Evolutionary conservation across 2,329 filamentous ascomycete species (phyloP).

Genomic region (Xylariaceae sp.): DNA sequence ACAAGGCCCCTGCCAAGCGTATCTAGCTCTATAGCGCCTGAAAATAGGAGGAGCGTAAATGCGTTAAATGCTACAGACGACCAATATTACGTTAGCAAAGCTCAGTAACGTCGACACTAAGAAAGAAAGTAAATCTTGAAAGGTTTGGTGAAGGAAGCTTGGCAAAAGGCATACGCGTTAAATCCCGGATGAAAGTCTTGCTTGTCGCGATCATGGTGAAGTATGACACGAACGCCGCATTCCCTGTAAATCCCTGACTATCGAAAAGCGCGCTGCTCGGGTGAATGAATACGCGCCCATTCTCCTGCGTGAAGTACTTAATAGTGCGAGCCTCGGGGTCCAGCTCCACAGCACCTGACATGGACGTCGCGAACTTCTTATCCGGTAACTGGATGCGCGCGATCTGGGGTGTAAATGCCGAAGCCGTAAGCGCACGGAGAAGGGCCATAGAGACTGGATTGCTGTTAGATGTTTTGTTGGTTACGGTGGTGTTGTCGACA

Average conservation of each 20-base stretch:
- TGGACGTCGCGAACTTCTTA: constrained; percentile 89
- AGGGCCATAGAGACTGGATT: constrained; percentile 51
- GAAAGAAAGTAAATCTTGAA: background rate
- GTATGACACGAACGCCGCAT: constrained; percentile 82
- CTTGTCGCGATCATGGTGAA: constrained; percentile 90
- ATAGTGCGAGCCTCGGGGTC: constrained; percentile 92
- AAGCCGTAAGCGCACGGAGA: constrained; percentile 72
- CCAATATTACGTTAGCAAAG: constrained; percentile 12
- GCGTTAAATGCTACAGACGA: constrained; percentile 76
- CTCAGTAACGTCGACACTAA: background rate
- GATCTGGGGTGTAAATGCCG: constrained; percentile 82
- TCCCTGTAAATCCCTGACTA: constrained; percentile 76
- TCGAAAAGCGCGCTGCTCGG: constrained; percentile 87
- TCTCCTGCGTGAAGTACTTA: constrained; percentile 88
- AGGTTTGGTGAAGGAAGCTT: background rate
- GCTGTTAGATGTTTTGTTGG: constrained; percentile 37
- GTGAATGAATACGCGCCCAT: constrained; percentile 89
- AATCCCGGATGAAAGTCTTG: constrained; percentile 89
- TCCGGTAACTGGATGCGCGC: constrained; percentile 92
- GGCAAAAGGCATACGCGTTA: constrained; percentile 72
- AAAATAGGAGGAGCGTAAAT: constrained; percentile 87
- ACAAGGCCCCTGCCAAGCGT: constrained; percentile 85
- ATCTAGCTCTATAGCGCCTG: constrained; percentile 82
- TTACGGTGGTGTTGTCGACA: constrained; percentile 44
- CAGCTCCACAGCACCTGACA: constrained; percentile 88